A percentile compares a stretch with the other conserved stretches of the same genome.
Conservation (phyloP, 2,329 filamentous ascomycete genomes). For the Cladophialophora carrionii region DNA sequence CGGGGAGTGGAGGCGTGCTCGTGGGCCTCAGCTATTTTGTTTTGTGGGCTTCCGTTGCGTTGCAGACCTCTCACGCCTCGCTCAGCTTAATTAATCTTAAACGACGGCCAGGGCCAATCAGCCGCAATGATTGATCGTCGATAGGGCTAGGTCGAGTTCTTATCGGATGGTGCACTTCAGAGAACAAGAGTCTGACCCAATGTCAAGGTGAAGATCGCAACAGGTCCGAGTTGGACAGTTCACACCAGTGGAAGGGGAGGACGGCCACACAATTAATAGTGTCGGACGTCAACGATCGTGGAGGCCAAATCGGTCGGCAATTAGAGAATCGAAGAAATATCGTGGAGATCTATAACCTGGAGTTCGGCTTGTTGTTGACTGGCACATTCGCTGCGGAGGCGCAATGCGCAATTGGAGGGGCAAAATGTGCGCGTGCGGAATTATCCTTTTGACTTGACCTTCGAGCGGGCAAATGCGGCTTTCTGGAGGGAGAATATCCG, state of each 20-base stretch:
- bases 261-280: slow-evolving; percentile 3
- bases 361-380: background rate
- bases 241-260: background rate
- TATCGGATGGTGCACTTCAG: slow-evolving; percentile 3
- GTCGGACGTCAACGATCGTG: slow-evolving; percentile 7
- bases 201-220: background rate
- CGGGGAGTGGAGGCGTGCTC: slow-evolving; percentile 1
- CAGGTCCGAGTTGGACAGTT: background rate
- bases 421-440: background rate
- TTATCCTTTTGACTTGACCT: background rate
- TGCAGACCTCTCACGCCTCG: slow-evolving; percentile 6
- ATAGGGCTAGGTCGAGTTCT: slow-evolving; percentile 13
- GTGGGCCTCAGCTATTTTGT: slow-evolving; percentile 5
- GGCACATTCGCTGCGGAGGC: background rate
- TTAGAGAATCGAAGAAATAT: slow-evolving; percentile 15
- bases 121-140: slow-evolving; percentile 3
- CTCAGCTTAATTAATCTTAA: slow-evolving; percentile 8
- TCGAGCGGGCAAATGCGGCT: background rate
- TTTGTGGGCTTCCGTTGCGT: slow-evolving; percentile 7
- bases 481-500: background rate
- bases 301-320: slow-evolving; percentile 14
- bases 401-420: background rate
- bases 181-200: background rate
- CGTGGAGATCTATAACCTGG: slow-evolving; percentile 13
- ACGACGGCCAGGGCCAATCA: slow-evolving; percentile 4